These are phyloP conservation scores for Jatropha multifida DNA, from an alignment of 441 rosid genomes.

Conservation along the genomic window DNA sequence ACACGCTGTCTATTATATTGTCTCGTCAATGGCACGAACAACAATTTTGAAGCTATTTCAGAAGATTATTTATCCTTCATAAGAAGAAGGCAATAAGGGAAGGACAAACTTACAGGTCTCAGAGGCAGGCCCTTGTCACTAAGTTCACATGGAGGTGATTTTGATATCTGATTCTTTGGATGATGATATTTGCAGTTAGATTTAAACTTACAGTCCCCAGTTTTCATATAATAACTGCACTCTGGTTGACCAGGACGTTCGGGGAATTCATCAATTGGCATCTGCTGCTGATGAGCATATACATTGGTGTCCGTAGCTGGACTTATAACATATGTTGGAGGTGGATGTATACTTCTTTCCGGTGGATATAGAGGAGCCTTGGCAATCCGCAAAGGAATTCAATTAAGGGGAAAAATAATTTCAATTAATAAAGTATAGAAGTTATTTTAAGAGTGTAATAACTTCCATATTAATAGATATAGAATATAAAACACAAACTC, in stretches of 20 bases:
- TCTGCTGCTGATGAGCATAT: slow-evolving; percentile 46
- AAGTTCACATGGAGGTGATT: slow-evolving; percentile 48
- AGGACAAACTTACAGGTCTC: slow-evolving; percentile 79
- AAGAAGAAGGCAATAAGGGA: background rate
- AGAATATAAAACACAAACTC: background rate
- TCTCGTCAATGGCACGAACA: background rate
- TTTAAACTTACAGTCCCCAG: slow-evolving; percentile 90
- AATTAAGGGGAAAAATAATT: slow-evolving; percentile 6
- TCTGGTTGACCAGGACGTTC: slow-evolving; percentile 92
- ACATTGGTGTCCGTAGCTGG: slow-evolving; percentile 39
- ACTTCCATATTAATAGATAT: background rate
- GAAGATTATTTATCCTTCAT: slow-evolving; percentile 11
- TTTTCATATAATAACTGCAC: slow-evolving; percentile 73
- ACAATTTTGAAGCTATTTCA: background rate
- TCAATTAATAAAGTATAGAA: background rate
- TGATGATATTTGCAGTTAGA: slow-evolving; percentile 90
- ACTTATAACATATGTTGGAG: slow-evolving; percentile 45
- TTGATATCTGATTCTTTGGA: slow-evolving; percentile 60
- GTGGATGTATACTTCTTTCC: slow-evolving; percentile 51
- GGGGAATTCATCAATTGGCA: slow-evolving; percentile 67
- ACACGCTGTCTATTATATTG: background rate
- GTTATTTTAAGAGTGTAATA: background rate
- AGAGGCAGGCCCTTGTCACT: slow-evolving; percentile 91
- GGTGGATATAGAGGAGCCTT: slow-evolving; percentile 60
- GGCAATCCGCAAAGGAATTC: slow-evolving; percentile 28